phyloP scores from a whole-genome alignment of 176 grass and related monocot genomes.

The Cymbopogon citratus region DNA sequence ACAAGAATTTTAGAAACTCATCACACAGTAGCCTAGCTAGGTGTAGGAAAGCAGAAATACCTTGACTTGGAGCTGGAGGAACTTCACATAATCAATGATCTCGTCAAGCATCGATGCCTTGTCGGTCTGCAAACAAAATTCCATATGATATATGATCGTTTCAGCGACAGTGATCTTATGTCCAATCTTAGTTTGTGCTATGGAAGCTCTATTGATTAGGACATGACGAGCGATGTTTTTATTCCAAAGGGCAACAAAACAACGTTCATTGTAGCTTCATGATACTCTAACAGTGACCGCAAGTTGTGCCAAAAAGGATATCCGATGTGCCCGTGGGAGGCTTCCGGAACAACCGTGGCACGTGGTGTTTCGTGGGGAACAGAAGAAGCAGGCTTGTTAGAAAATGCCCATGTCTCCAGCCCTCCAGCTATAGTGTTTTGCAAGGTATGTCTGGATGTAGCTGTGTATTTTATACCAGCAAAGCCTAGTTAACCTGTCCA shows the following conservation, averaged over 20 bases:
- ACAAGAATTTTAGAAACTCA: background rate
- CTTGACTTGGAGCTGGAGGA: conserved; percentile 99
- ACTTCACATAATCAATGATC: conserved; percentile 99
- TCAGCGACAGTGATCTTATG: conserved; percentile 1
- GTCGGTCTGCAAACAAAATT: conserved; percentile 77
- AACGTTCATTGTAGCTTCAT: conserved; percentile 18
- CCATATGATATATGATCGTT: conserved; percentile 21
- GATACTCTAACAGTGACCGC: conserved; percentile 12
- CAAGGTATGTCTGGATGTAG: background rate
- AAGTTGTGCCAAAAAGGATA: conserved; percentile 14
- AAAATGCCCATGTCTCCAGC: background rate
- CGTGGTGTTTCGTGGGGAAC: conserved; percentile 1
- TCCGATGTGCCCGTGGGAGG: background rate
- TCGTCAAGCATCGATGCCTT: conserved; percentile 97
- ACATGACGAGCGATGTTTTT: conserved; percentile 21
- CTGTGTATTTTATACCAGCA: background rate
- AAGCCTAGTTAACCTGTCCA: conserved; percentile 9
- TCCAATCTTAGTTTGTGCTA: background rate
- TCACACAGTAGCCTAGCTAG: conserved; percentile 1
- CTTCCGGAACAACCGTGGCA: conserved; percentile 17
- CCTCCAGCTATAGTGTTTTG: background rate
- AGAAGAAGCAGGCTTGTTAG: conserved; percentile 4
- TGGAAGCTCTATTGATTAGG: conserved; percentile 17
- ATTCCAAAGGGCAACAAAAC: conserved; percentile 12
- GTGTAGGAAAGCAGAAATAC: conserved; percentile 26